Conservation (phyloP, 768 basidiomycete species). For the Hydnum rufescens region DNA sequence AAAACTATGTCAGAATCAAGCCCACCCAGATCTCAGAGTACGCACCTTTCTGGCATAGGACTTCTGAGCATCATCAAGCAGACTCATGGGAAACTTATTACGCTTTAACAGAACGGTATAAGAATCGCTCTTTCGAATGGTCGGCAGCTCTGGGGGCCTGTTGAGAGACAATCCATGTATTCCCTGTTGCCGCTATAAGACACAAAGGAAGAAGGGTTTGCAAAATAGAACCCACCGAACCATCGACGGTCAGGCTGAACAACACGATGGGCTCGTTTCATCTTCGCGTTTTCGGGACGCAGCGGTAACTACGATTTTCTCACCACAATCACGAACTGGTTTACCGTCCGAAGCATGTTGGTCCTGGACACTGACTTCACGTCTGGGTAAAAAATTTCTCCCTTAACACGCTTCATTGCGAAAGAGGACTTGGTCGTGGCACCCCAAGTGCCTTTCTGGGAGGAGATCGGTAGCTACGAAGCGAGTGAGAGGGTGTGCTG, state of each 20-base stretch:
- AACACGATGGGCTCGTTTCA: conserved; percentile 70
- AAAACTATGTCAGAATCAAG: not conserved
- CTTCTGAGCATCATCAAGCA: conserved; percentile 78
- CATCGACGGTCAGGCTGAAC: conserved; percentile 91
- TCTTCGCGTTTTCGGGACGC: conserved; percentile 92
- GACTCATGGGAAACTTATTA: conserved; percentile 93
- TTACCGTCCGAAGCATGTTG: conserved; percentile 89
- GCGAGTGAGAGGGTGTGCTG: too few species aligned
- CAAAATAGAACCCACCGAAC: conserved; percentile 51
- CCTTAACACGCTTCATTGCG: conserved; percentile 48
- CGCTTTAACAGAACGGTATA: conserved; percentile 85
- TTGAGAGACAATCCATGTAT: conserved; percentile 96
- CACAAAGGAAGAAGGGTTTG: conserved; percentile 2
- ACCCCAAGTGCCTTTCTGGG: too few species aligned
- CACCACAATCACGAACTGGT: conserved; percentile 74
- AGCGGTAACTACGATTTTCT: conserved; percentile 83
- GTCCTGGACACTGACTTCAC: conserved; percentile 67
- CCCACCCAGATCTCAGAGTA: not conserved
- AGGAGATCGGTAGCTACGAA: too few species aligned
- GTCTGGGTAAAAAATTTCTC: conserved; percentile 97
- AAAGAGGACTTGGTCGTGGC: not conserved
- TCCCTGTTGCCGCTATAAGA: too few species aligned
- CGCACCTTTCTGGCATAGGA: conserved; percentile 55
- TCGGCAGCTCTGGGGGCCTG: conserved; percentile 80
- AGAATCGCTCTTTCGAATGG: conserved; percentile 72